phyloP scores from a whole-genome alignment of 495 filamentous ascomycete genomes.

The Neohortaea acidophila region DNA sequence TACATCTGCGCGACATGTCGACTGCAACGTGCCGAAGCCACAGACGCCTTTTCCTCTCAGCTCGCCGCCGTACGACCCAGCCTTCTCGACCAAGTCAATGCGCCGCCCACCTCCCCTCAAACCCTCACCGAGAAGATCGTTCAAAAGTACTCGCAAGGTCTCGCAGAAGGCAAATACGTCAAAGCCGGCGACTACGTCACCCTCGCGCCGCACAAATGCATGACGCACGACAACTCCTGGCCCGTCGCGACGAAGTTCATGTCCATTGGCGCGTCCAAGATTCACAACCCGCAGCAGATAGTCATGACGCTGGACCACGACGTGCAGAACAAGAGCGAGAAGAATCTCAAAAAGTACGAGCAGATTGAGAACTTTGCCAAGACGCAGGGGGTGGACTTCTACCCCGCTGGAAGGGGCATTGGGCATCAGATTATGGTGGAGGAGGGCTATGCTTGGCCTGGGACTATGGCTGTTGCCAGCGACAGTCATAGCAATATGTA shows the following conservation, averaged over 20 bases:
- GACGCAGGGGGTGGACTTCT: conserved; percentile 69
- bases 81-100: conserved; percentile 20
- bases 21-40: conserved; percentile 16
- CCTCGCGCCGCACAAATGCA: conserved; percentile 56
- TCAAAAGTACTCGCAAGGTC: conserved; percentile 57
- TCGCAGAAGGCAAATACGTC: conserved; percentile 49
- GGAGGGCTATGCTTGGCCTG: conserved; percentile 69
- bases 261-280: conserved; percentile 65
- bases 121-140: conserved; percentile 90
- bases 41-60: conserved; percentile 31
- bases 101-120: conserved; percentile 38
- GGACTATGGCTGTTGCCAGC: conserved; percentile 64
- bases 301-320: conserved; percentile 92
- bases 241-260: conserved; percentile 76
- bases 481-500: conserved; percentile 86
- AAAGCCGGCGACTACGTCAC: conserved; percentile 35
- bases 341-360: conserved; percentile 70
- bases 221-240: conserved; percentile 93
- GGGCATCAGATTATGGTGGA: conserved; percentile 87
- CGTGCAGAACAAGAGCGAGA: conserved; percentile 71
- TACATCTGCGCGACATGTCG: too few species aligned
- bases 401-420: conserved; percentile 68
- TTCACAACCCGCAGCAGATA: conserved; percentile 59
- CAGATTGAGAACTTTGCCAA: conserved; percentile 80
- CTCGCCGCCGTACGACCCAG: conserved; percentile 23